Base-by-base conservation (phyloP, 805 yeast genomes). In the Ogataea polymorpha region DNA sequence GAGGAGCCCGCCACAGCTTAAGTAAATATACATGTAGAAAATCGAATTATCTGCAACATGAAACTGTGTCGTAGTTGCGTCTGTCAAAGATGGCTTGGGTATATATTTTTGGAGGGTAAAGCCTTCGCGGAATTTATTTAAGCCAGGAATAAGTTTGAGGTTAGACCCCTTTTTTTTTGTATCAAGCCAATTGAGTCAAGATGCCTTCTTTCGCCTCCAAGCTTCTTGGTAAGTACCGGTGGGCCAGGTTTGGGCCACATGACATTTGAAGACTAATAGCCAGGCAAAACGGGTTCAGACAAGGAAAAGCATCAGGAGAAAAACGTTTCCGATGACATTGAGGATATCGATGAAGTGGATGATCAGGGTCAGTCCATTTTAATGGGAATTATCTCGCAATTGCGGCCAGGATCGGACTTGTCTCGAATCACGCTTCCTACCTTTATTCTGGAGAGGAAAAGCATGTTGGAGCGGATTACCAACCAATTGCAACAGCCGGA, bases 391-490 rank as follows among this genome's bases (percentile, higher is more conserved):
- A 93, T 91, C 42, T 70, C 96, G 10, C 97, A 91, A 65, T 72
- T 91, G 57, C 79, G 96, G 53, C 96, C 95, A 0, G 98, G 98
- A 1, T 79, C 85, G 39, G 99, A 93, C 58, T 71, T 93, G 48
- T 74, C 96, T 0, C 75, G 91, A 55, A 91, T 93, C 49, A 91
- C 99, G 0, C 71, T 93, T 38, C 99, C 99, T 4, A 93, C 99
- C 1, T 93, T 93, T 55, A 89, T 93, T 37, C 70, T 93, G 39
- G 99, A 93, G 63, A 83, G 95, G 61, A 93, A 90, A 66, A 86
- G 96, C 2, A 90, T 93, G 98, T 70, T 93, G 40, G 99, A 93
- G 63, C 78, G 99, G 59, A 87, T 93, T 51, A 86, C 97, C 3
- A 93, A 93, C 62, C 86, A 80, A 58, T 74, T 86, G 44, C 82